Percentiles rank a stretch among this genome's conserved stretches.
Evolutionary conservation across 139 green algal species (phyloP).

Genomic region (Auxenochlorella pyrenoidosa): DNA sequence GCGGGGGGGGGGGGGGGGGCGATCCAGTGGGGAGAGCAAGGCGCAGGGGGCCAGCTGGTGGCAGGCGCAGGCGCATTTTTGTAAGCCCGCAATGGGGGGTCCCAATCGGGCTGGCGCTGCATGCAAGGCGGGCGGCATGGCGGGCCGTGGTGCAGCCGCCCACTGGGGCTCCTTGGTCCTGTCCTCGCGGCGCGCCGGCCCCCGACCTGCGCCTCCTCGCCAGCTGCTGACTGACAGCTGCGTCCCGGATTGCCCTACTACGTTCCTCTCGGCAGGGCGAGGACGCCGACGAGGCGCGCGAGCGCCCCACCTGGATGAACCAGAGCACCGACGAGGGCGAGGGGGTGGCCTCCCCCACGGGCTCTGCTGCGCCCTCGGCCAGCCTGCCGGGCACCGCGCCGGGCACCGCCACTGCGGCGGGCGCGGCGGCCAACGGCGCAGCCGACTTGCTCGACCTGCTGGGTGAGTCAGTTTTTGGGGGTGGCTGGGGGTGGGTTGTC

Average conservation of each 20-base stretch:
- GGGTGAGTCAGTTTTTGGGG: background rate
- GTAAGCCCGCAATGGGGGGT: too few species aligned
- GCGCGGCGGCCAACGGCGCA: background rate
- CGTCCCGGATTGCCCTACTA: too few species aligned
- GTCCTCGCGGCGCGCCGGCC: too few species aligned
- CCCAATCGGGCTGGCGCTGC: too few species aligned
- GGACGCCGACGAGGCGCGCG: constrained; percentile 52
- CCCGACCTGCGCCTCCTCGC: too few species aligned
- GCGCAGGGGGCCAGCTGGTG: too few species aligned
- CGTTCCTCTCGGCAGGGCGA: constrained; percentile 31
- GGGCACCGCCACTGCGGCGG: background rate
- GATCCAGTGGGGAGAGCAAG: background rate
- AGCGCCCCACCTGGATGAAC: constrained; percentile 57
- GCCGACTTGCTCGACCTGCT: constrained; percentile 37
- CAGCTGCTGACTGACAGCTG: too few species aligned
- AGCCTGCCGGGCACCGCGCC: constrained; percentile 16
- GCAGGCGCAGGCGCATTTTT: too few species aligned
- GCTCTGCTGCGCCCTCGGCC: background rate
- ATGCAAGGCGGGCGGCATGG: too few species aligned
- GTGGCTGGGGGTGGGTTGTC: too few species aligned
- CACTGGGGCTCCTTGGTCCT: too few species aligned
- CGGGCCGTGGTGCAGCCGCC: too few species aligned
- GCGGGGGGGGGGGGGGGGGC: background rate
- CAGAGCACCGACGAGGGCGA: constrained; percentile 9
- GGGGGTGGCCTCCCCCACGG: background rate